Base-by-base conservation (phyloP, 2,329 filamentous ascomycete species). In the Pseudogymnoascus pannorum region DNA sequence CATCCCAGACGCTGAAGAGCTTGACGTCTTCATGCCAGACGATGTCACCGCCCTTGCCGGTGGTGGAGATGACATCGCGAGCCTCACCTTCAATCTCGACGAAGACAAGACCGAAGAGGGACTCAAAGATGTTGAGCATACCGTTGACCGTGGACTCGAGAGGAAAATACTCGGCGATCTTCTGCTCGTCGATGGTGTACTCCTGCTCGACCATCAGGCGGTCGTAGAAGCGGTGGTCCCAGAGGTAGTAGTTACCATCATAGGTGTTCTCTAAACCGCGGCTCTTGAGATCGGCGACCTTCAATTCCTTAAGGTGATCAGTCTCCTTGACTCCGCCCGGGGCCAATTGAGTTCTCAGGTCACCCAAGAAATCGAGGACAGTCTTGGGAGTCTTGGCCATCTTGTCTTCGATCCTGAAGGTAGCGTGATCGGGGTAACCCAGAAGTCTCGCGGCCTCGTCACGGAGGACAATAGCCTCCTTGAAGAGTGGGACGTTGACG, bases 81-180 rank as follows among this genome's bases (percentile, higher is more conserved):
- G 91, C 88, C 63, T 87, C 83, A 3, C 81, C 78, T 57, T 80
- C 81, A 22, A 94, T 78, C 75, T 92, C 83, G 14, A 92, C 83
- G 68, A 94, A 94, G 4, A 85, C 83, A 35, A 95, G 79, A 14
- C 90, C 91, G 66, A 95, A 91, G 5, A 94, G 79, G 71, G 90
- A 81, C 74, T 94, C 89, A 66, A 94, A 94, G 68, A 93, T 93
- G 68, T 85, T 81, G 57, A 94, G 79, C 90, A 95, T 93, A 61
- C 85, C 87, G 26, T 81, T 80, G 58, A 94, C 86, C 0, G 88
- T 91, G 12, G 84, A 82, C 63, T 85, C 80, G 5, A 93, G 79
- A 3, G 91, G 90, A 76, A 94, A 94, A 75, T 92, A 94, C 74
- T 94, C 88, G 8, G 90, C 86, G 69, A 94, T 89, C 71, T 87